phyloP scores from a whole-genome alignment of 768 basidiomycete genomes.

The Leucocoprinus leucothites region DNA sequence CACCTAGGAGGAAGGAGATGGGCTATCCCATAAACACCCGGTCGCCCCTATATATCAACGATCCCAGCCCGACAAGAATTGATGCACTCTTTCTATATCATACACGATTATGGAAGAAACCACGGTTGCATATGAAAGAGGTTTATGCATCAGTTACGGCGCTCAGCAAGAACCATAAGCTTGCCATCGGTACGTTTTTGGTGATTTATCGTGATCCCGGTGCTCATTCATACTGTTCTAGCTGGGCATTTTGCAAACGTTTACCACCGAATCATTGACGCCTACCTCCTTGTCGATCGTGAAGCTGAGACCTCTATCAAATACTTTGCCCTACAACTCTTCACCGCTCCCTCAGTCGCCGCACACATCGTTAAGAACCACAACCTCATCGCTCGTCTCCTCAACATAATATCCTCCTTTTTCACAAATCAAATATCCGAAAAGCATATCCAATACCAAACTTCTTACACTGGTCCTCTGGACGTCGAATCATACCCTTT shows the following conservation, averaged over 20 bases:
- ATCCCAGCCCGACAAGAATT: constrained; percentile 56
- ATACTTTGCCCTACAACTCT: constrained; percentile 89
- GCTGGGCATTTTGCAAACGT: constrained; percentile 82
- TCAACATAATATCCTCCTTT: constrained; percentile 84
- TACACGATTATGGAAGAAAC: constrained; percentile 81
- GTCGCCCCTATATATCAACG: constrained; percentile 36
- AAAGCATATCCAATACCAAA: constrained; percentile 57
- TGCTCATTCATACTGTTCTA: constrained; percentile 23
- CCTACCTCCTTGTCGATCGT: constrained; percentile 88
- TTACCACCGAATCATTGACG: constrained; percentile 84
- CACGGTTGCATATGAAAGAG: constrained; percentile 76
- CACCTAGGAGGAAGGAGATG: constrained; percentile 51
- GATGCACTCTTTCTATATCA: constrained; percentile 82
- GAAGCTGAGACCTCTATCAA: constrained; percentile 96
- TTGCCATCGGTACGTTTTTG: constrained; percentile 65
- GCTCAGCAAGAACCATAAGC: constrained; percentile 69
- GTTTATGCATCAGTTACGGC: constrained; percentile 75
- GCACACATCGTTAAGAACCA: constrained; percentile 73
- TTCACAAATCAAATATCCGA: constrained; percentile 88
- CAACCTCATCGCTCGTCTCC: constrained; percentile 70
- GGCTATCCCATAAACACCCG: constrained; percentile 19
- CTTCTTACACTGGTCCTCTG: constrained; percentile 28
- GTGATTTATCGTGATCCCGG: not conserved
- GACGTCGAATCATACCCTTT: constrained; percentile 87
- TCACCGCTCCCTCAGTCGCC: constrained; percentile 86